phyloP scores from a whole-genome alignment of 257 asterid genomes.

The Cordia subcordata region DNA sequence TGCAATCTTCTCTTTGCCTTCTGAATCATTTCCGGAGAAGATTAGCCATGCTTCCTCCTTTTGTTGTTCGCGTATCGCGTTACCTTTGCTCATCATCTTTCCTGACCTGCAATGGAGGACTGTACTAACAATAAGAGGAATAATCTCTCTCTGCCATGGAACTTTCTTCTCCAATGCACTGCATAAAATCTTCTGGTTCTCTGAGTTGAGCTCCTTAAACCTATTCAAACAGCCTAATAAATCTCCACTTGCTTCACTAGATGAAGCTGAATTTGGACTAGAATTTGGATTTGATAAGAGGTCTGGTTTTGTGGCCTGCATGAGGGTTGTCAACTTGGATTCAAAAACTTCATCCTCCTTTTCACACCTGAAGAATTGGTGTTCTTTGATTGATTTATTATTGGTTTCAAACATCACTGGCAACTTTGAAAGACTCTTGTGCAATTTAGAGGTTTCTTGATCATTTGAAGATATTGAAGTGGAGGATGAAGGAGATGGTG shows the following conservation, averaged over 20 bases:
- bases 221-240: conserved; percentile 15
- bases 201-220: conserved; percentile 36
- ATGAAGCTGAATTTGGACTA: conserved; percentile 94
- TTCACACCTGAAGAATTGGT: conserved; percentile 32
- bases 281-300: conserved; percentile 87
- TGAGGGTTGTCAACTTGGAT: conserved; percentile 17
- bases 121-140: conserved; percentile 45
- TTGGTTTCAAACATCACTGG: conserved; percentile 39
- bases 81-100: conserved; percentile 7
- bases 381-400: conserved; percentile 28
- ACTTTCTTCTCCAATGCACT: conserved; percentile 52
- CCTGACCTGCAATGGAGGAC: conserved; percentile 65
- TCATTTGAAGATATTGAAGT: conserved; percentile 63
- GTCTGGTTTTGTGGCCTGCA: conserved; percentile 40
- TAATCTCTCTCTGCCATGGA: conserved; percentile 53
- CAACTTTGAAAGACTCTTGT: conserved; percentile 35
- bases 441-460: conserved; percentile 31
- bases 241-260: conserved; percentile 78
- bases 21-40: conserved; percentile 58
- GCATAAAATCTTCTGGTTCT: conserved; percentile 35
- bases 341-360: conserved; percentile 30
- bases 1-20: conserved; percentile 60
- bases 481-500: conserved; percentile 68
- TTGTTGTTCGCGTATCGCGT: background rate
- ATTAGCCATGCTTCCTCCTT: conserved; percentile 56